Conservation (phyloP, 305 asterid species). For the Coffea humblotiana region DNA sequence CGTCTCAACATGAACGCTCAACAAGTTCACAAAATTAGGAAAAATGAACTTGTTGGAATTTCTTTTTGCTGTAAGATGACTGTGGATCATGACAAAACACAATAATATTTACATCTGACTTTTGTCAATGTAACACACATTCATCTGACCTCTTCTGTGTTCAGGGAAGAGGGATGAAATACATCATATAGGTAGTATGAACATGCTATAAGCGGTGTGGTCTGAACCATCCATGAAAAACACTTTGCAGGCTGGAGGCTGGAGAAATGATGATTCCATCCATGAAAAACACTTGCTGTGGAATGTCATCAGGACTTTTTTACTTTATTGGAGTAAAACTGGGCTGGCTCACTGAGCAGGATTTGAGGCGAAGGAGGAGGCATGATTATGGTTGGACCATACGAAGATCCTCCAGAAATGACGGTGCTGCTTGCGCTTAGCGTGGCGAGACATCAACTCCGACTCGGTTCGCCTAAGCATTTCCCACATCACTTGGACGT, state of each 20-base stretch:
- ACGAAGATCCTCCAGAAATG: conserved; percentile 54
- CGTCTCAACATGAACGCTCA: not conserved
- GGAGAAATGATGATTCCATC: conserved; percentile 12
- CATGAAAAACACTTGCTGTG: not conserved
- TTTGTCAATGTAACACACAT: conserved; percentile 9
- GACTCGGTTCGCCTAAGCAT: conserved; percentile 68
- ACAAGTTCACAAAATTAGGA: not conserved
- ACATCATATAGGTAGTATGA: conserved; percentile 11
- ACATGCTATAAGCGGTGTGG: conserved; percentile 12
- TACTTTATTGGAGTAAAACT: not conserved
- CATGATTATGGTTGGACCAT: conserved; percentile 41
- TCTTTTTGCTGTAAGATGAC: conserved; percentile 25
- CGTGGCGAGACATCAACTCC: conserved; percentile 41
- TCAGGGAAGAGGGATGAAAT: conserved; percentile 13
- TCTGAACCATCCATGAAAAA: not conserved
- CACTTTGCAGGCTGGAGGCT: conserved; percentile 13
- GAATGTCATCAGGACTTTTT: not conserved
- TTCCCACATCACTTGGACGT: conserved; percentile 97
- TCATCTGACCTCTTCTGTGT: conserved; percentile 18
- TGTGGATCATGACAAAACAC: conserved; percentile 28
- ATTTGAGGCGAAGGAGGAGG: conserved; percentile 37
- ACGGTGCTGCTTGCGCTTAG: conserved; percentile 48
- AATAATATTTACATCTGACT: conserved; percentile 37
- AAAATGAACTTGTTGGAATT: conserved; percentile 23
- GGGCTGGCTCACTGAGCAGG: conserved; percentile 34